These are phyloP conservation scores for Didymella glomerata DNA, from an alignment of 2,329 filamentous ascomycete species.

Conservation along the genomic window DNA sequence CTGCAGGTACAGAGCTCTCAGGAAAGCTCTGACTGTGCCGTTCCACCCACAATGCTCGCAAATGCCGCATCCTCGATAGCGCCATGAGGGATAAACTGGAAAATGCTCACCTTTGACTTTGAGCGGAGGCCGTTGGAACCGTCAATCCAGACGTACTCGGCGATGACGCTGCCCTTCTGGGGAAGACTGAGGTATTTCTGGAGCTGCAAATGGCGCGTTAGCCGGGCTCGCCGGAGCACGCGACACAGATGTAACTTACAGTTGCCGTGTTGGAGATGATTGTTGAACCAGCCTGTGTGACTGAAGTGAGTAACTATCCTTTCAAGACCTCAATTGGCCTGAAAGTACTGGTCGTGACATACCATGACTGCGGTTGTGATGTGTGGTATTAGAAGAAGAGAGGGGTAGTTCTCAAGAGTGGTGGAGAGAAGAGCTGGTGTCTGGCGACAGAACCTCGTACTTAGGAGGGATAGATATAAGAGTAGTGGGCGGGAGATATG, in stretches of 20 bases:
- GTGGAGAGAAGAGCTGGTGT: constrained; percentile 17
- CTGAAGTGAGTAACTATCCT: constrained; percentile 26
- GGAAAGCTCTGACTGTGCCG: constrained; percentile 9
- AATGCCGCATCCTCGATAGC: constrained; percentile 22
- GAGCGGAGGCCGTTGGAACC: constrained; percentile 82
- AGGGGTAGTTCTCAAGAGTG: neutral
- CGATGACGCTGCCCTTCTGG: constrained; percentile 88
- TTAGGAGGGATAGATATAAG: constrained; percentile 31
- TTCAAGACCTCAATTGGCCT: constrained; percentile 1
- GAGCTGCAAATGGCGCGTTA: constrained; percentile 66
- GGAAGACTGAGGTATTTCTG: constrained; percentile 90
- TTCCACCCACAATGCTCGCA: constrained; percentile 9
- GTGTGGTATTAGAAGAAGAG: constrained; percentile 18
- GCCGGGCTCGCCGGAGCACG: constrained; percentile 25
- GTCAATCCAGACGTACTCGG: constrained; percentile 98
- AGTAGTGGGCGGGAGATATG: constrained; percentile 24
- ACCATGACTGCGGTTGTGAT: constrained; percentile 46
- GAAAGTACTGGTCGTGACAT: constrained; percentile 21
- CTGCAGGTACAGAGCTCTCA: constrained; percentile 9
- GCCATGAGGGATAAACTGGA: constrained; percentile 17
- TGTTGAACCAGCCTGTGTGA: constrained; percentile 49
- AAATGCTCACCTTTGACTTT: constrained; percentile 85
- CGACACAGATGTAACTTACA: constrained; percentile 49
- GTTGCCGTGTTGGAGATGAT: constrained; percentile 59
- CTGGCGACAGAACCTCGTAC: constrained; percentile 24